Base-by-base conservation (phyloP, 352 stramenopile genomes). In the Pythium coloratum region DNA sequence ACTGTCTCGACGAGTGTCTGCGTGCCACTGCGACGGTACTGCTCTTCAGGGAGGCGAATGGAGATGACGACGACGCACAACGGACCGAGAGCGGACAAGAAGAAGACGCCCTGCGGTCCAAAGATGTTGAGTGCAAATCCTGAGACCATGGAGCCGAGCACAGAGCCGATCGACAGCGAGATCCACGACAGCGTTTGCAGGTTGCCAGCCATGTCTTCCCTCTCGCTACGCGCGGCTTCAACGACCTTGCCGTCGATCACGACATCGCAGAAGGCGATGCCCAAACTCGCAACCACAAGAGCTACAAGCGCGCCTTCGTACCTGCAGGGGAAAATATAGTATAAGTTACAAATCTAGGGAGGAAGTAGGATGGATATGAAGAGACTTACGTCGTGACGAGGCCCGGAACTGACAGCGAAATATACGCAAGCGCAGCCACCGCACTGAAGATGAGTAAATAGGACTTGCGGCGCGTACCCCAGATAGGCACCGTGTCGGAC, bases 171-270 rank as follows among this genome's bases (percentile, higher is more conserved):
- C 16, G 82, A 90, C 10, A 91, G 71, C 36, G 83, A 90, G 56
- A 93, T 72, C 81, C 82, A 93, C 64, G 85, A 91, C 3, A 93
- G 75, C 55, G 81, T 91, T 75, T 93, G 85, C 14, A 93, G 73
- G 65, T 91, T 91, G 34, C 81, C 80, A 5, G 82, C 83, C 77
- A 88, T 89, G 57, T 91, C 78, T 62, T 90, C 81, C 6, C 77
- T 78, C 67, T 93, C 85, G 26, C 75, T 83, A 51, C 85, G 81
- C 26, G 85, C 80, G 0, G 80, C 81, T 64, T 93, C 85, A 3
- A 91, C 85, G 33, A 93, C 82, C 59, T 89, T 88, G 34, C 81
- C 85, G 61, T 93, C 83, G 61, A 93, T 91, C 18, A 93, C 84
- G 42, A 93, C 85, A 64, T 93, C 85, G 36, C 82, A 91, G 69